A percentile compares a stretch with the other conserved stretches of the same genome.
Evolutionary conservation across 108 stramenopile genomes (phyloP).

Genomic region (Conticribra guillardii): DNA sequence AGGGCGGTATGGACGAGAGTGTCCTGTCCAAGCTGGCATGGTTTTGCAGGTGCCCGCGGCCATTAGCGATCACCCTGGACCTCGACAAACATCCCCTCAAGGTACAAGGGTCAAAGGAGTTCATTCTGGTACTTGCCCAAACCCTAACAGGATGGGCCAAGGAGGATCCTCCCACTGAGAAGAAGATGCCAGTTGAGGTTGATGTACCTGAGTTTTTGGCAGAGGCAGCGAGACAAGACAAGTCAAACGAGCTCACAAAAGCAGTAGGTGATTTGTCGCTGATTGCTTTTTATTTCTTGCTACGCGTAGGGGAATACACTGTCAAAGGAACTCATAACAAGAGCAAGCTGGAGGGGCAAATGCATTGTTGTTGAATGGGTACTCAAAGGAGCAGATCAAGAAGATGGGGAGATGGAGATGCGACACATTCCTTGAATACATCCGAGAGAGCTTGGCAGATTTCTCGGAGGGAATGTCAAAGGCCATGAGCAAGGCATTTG

Average conservation of each 20-base stretch:
- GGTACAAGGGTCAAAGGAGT: not conserved
- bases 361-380: not conserved
- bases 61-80: slow-evolving; percentile 15
- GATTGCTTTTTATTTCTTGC: slow-evolving; percentile 19
- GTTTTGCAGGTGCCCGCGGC: slow-evolving; percentile 5
- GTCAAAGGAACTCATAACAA: not conserved
- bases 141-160: slow-evolving; percentile 1
- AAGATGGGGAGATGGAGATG: slow-evolving; percentile 19
- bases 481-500: not conserved
- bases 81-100: not conserved
- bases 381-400: slow-evolving; percentile 1
- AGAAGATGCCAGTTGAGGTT: slow-evolving; percentile 17
- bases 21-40: not conserved
- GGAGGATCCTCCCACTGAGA: not conserved
- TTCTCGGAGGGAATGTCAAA: slow-evolving; percentile 19
- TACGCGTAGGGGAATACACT: slow-evolving; percentile 17
- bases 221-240: not conserved
- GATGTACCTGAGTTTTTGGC: slow-evolving; percentile 6
- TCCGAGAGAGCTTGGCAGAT: slow-evolving; percentile 1
- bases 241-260: not conserved
- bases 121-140: not conserved
- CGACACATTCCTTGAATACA: slow-evolving; percentile 14
- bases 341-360: slow-evolving; percentile 4
- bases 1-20: slow-evolving; percentile 1
- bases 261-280: not conserved